Base-by-base conservation (phyloP, 1,139 yeast genomes). In the Candida pseudocylindracea region DNA sequence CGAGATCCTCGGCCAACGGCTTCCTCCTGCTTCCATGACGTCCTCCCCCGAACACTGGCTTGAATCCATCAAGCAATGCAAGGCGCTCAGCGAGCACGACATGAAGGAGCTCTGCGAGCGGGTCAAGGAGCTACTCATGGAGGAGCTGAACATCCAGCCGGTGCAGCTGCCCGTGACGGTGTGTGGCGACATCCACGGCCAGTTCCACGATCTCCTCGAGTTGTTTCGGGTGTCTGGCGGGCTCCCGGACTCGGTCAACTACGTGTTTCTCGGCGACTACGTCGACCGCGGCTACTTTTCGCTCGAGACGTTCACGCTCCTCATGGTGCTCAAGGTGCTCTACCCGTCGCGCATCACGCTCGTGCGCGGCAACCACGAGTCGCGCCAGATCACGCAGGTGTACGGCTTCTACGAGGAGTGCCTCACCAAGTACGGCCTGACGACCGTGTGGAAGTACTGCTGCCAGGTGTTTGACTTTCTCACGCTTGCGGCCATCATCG, bases 121-220 rank as follows among this genome's bases (percentile, higher is more conserved):
- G 58, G 95, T 49, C 33, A 48, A 48, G 35, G 53, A 48, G 40
- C 42, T 48, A 30, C 39, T 48, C 36, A 48, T 48, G 53, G 53
- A 48, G 33, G 53, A 48, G 31, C 45, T 9, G 31, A 88, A 88
- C 50, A 85, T 88, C 41, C 96, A 88, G 48, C 96, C 98, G 0
- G 96, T 88, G 10, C 81, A 75, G 50, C 72, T 91, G 28, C 98
- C 98, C 2, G 96, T 88, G n/a, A 83, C 95, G 2, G 95, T 88
- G 10, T 88, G 96, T 60, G 98, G 98, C 41, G 98, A 88, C 54
- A 92, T 88, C 41, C 98, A 88, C 53, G 98, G 98, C 7, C 98
- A 88, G 53, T 88, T 88, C 50, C 96, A 88, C 49, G 98, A 88
- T 52, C 60, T 88, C 38, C 60, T 88, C 48, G 96, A 88, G 52